Evolutionary conservation across 768 basidiomycete genomes (phyloP).

Genomic region (Hygrophorus russula): DNA sequence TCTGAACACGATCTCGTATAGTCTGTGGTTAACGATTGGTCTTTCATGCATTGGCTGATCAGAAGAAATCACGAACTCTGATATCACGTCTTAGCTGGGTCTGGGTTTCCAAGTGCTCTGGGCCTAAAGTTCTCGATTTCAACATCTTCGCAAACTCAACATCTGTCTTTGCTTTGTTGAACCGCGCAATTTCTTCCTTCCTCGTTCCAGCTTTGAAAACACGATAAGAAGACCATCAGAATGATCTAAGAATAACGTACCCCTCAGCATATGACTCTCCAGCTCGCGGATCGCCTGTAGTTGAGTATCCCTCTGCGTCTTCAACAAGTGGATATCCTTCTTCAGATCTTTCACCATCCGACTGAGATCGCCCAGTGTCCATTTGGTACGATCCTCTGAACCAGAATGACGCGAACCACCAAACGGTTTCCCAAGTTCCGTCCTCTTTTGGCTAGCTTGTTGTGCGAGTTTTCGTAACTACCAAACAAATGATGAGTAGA

Average conservation of each 20-base stretch:
- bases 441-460: slow-evolving; percentile 22
- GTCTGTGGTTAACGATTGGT: slow-evolving; percentile 25
- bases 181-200: slow-evolving; percentile 73
- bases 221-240: not conserved
- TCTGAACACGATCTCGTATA: slow-evolving; percentile 64
- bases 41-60: not conserved
- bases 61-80: slow-evolving; percentile 34
- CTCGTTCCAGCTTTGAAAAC: slow-evolving; percentile 55
- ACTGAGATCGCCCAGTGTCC: slow-evolving; percentile 48
- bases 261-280: slow-evolving; percentile 57
- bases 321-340: slow-evolving; percentile 40
- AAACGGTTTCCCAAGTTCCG: slow-evolving; percentile 24
- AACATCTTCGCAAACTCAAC: slow-evolving; percentile 69
- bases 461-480: slow-evolving; percentile 37
- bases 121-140: slow-evolving; percentile 67
- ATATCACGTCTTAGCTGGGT: slow-evolving; percentile 61
- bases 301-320: slow-evolving; percentile 28
- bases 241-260: slow-evolving; percentile 22
- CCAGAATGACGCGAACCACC: slow-evolving; percentile 30
- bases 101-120: slow-evolving; percentile 82
- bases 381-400: slow-evolving; percentile 35
- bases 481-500: not conserved
- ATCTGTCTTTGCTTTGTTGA: slow-evolving; percentile 68
- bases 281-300: slow-evolving; percentile 39
- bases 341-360: slow-evolving; percentile 35